phyloP scores from a whole-genome alignment of 441 rosid species.

The Bocquillonia castaneifolia region DNA sequence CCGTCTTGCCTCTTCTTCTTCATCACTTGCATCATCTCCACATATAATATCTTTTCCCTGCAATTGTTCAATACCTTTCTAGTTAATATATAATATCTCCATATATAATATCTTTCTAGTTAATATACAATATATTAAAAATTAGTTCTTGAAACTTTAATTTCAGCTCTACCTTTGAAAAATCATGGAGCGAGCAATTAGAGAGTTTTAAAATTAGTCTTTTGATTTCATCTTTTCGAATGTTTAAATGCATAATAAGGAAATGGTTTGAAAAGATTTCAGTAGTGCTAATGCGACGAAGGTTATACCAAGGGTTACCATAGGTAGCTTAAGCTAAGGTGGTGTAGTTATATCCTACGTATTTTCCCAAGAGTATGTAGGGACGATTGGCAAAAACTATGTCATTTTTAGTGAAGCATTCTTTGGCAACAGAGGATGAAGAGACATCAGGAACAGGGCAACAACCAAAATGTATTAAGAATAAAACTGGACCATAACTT shows the following conservation, averaged over 20 bases:
- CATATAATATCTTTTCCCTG: constrained; percentile 45
- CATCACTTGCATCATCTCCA: constrained; percentile 30
- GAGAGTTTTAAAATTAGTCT: constrained; percentile 13
- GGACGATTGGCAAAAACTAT: constrained; percentile 27
- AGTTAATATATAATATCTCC: no score
- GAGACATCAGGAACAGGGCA: background rate
- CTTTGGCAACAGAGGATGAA: constrained; percentile 3
- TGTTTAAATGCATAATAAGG: constrained; percentile 27
- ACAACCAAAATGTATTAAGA: constrained; percentile 5
- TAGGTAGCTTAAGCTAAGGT: constrained; percentile 36
- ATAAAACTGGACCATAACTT: constrained; percentile 13
- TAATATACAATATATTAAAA: constrained; percentile 42
- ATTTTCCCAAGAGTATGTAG: constrained; percentile 25
- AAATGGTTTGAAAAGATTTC: constrained; percentile 42
- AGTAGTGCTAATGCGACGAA: constrained; percentile 49
- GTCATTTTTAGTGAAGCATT: constrained; percentile 27
- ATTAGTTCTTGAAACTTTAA: constrained; percentile 36
- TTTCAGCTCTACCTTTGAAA: constrained; percentile 31
- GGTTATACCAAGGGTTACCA: constrained; percentile 63
- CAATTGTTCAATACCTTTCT: constrained; percentile 44
- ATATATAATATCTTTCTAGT: constrained; percentile 44
- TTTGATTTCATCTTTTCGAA: constrained; percentile 39
- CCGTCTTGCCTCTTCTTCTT: constrained; percentile 34
- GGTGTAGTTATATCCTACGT: constrained; percentile 42
- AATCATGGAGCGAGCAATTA: constrained; percentile 14